Base-by-base conservation (phyloP, 2,329 filamentous ascomycete species). In the Fusarium sp. region DNA sequence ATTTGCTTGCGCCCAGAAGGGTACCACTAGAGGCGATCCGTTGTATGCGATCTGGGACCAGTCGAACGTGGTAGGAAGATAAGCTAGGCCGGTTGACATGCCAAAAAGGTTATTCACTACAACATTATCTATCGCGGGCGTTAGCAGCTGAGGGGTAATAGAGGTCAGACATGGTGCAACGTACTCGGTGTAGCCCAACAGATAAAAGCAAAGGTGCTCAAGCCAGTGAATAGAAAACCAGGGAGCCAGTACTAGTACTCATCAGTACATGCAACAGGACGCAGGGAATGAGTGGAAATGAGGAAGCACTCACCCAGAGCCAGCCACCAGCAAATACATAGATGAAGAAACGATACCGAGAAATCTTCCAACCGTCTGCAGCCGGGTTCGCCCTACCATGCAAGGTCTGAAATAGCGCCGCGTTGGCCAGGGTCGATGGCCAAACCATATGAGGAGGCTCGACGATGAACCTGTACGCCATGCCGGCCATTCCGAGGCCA, bases 401-500 rank as follows among this genome's bases (percentile, higher is more conserved):
- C 43, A 82, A 68, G 1, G 78, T 78, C 52, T 78, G 78, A 9
- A 82, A 69, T 64, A 83, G 75, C 13, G 78, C 80, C 18, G 78
- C 77, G 39, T 81, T 82, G 7, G 79, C 78, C n/a, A 82, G 62
- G 1, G 79, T 77, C 3, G 75, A 75, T 0, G 81, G 81, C 80
- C 81, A 82, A 55, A 82, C 78, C 65, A 81, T 79, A 36, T 64
- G 64, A 13, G 80, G 80, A 2, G 81, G 81, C 44, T 79, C 73
- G 10, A 82, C 79, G 1, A 82, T 75, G 74, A 78, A 82, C 9
- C 76, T 74, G 6, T 75, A 65, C 10, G 78, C 72, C 23, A 83
- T 62, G 2, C 81, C 82, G 7, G 81, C 81, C 15, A 83, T 72
- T 5, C 81, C 82, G 53, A 81, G 81, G 2, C 81, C 80, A 6